A percentile compares a stretch with the other conserved stretches of the same genome.
These are phyloP conservation scores for Neocucurbitaria cava DNA, from an alignment of 2,329 filamentous ascomycete genomes.

Conservation along the genomic window DNA sequence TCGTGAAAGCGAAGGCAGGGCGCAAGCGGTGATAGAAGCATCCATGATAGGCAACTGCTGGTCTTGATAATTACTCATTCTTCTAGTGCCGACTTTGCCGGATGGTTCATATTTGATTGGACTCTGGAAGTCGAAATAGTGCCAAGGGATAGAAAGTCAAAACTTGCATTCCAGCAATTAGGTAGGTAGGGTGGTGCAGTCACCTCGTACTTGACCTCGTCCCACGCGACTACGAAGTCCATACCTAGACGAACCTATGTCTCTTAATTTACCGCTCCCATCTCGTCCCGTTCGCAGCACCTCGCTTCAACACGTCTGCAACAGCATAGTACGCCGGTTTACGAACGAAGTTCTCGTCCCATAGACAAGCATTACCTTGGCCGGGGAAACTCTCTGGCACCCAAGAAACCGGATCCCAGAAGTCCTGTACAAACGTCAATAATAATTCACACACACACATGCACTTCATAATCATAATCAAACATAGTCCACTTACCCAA, in stretches of 20 bases:
- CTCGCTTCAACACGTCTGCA: constrained; percentile 30
- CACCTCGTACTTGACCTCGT: background rate
- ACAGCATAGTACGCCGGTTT: constrained; percentile 48
- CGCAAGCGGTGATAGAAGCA: too few species aligned
- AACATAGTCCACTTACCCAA: constrained; percentile 36
- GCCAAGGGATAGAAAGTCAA: background rate
- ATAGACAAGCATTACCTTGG: constrained; percentile 45
- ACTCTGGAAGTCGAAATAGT: background rate
- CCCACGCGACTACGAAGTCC: background rate
- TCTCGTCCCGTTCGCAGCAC: constrained; percentile 5
- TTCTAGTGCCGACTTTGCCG: background rate
- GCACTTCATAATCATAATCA: background rate
- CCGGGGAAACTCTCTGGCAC: constrained; percentile 47
- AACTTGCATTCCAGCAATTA: background rate
- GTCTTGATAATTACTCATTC: background rate
- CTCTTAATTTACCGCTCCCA: background rate
- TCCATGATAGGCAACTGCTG: background rate
- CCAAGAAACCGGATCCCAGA: constrained; percentile 50
- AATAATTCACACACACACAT: background rate
- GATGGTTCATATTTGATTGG: background rate
- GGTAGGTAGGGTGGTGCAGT: too few species aligned
- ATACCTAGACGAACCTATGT: background rate
- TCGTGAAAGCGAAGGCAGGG: background rate
- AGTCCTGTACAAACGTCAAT: background rate
- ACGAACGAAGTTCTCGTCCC: constrained; percentile 30